phyloP scores from a whole-genome alignment of 805 yeast genomes.

The Yamadazyma nakazawae region DNA sequence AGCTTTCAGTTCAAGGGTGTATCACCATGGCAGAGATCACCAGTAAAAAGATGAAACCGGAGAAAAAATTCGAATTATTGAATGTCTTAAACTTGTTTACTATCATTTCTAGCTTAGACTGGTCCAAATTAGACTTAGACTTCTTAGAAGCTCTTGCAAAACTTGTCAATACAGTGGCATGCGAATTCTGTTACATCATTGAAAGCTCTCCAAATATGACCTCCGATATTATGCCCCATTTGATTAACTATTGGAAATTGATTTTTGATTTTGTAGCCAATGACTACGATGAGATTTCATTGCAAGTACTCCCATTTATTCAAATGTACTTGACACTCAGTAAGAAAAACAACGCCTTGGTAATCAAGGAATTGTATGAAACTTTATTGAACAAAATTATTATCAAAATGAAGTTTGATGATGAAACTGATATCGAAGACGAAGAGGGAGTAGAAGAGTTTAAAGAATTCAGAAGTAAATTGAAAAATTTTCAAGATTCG shows the following conservation, averaged over 20 bases:
- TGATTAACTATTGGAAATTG: conserved; percentile 67
- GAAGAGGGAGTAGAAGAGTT: conserved; percentile 78
- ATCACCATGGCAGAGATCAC: conserved; percentile 60
- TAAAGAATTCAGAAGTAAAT: conserved; percentile 68
- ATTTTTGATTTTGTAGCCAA: conserved; percentile 68
- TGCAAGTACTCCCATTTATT: conserved; percentile 78
- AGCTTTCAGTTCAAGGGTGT: conserved; percentile 45
- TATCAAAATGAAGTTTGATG: conserved; percentile 75
- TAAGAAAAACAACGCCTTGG: conserved; percentile 48
- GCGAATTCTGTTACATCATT: conserved; percentile 68
- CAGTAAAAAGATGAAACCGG: conserved; percentile 74
- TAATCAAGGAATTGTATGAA: conserved; percentile 49
- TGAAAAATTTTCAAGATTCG: conserved; percentile 81
- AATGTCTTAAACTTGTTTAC: conserved; percentile 64
- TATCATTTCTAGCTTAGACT: conserved; percentile 36
- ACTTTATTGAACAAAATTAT: conserved; percentile 67
- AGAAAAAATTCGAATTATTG: conserved; percentile 65
- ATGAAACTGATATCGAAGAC: conserved; percentile 56
- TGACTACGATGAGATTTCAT: conserved; percentile 85
- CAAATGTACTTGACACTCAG: conserved; percentile 69
- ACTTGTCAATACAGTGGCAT: conserved; percentile 67
- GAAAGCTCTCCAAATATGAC: conserved; percentile 47
- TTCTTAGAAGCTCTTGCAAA: conserved; percentile 76
- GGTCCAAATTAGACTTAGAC: conserved; percentile 50
- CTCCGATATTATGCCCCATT: conserved; percentile 31